A percentile compares a stretch with the other conserved stretches of the same genome.
Evolutionary conservation across 495 filamentous ascomycete genomes (phyloP).

Genomic region (Pyrenopolyporus hunteri): DNA sequence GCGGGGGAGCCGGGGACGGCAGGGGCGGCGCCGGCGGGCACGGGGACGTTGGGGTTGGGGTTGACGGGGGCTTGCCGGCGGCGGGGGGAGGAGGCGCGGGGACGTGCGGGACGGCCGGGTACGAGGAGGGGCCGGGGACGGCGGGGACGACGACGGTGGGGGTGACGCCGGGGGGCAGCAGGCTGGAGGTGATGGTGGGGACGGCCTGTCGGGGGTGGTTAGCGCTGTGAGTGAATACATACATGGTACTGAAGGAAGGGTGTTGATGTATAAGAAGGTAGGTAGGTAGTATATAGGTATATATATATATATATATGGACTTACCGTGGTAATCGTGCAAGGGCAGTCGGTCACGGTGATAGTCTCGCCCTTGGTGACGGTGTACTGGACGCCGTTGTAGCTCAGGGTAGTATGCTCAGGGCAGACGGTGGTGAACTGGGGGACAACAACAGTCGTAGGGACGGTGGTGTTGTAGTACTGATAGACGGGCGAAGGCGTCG

Average conservation of each 20-base stretch:
- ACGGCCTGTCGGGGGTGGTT: slow-evolving; percentile 1
- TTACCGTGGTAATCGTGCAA: slow-evolving; percentile 43
- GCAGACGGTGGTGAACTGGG: slow-evolving; percentile 40
- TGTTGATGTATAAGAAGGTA: not conserved
- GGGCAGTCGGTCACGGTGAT: slow-evolving; percentile 41
- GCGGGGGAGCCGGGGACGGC: not conserved
- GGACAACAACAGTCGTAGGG: slow-evolving; percentile 36
- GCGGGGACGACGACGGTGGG: slow-evolving; percentile 23
- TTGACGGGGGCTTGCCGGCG: not conserved
- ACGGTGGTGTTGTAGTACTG: slow-evolving; percentile 37
- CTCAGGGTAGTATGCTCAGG: slow-evolving; percentile 34
- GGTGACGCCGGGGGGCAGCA: slow-evolving; percentile 23
- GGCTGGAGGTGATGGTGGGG: slow-evolving; percentile 20
- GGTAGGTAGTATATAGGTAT: not conserved
- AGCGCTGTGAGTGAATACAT: not conserved
- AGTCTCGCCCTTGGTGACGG: slow-evolving; percentile 37
- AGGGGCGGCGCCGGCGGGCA: slow-evolving; percentile 3
- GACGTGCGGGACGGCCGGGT: not conserved
- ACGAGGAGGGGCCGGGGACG: not conserved
- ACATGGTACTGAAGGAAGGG: no score
- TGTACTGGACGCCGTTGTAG: slow-evolving; percentile 36
- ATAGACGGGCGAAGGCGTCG: slow-evolving; percentile 23
- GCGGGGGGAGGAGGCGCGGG: not conserved
- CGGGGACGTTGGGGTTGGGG: not conserved
- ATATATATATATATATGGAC: not conserved